phyloP scores from a whole-genome alignment of 2,329 filamentous ascomycete species.

The Septoria linicola region DNA sequence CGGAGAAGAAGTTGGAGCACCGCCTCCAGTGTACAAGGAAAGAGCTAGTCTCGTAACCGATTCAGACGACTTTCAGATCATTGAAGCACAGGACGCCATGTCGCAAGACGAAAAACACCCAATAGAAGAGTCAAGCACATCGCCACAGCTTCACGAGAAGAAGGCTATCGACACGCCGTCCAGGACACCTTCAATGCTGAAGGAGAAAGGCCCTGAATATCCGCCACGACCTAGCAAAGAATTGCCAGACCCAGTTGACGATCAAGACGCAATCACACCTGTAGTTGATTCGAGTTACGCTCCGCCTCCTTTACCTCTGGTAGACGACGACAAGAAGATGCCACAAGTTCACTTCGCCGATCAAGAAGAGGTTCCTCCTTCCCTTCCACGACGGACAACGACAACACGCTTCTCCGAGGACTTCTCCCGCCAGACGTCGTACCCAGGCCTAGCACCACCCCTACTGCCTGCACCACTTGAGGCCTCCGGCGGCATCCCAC shows the following conservation, averaged over 20 bases:
- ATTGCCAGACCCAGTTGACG: neutral
- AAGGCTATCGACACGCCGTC: constrained; percentile 1
- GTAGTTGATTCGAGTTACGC: neutral
- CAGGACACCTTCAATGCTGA: constrained; percentile 4
- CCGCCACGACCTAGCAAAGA: constrained; percentile 4
- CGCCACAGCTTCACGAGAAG: neutral
- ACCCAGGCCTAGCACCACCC: constrained; percentile 1
- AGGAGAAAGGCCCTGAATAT: constrained; percentile 9
- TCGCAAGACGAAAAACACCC: constrained; percentile 9
- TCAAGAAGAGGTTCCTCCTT: constrained; percentile 3
- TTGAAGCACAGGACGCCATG: constrained; percentile 12
- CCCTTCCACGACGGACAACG: constrained; percentile 2
- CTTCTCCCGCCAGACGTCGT: constrained; percentile 1
- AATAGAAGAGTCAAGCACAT: neutral
- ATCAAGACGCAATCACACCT: neutral
- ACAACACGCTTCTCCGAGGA: constrained; percentile 12
- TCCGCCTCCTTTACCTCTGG: neutral
- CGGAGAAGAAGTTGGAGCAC: constrained; percentile 14
- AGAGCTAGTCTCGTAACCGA: constrained; percentile 7
- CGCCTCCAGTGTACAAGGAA: constrained; percentile 17
- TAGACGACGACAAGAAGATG: neutral
- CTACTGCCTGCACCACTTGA: neutral
- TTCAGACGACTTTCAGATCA: constrained; percentile 17
- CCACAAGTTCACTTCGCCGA: constrained; percentile 1
- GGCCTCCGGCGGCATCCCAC: neutral